Conservation (phyloP, 306 rosid genomes). For the Fragaria iinumae region DNA sequence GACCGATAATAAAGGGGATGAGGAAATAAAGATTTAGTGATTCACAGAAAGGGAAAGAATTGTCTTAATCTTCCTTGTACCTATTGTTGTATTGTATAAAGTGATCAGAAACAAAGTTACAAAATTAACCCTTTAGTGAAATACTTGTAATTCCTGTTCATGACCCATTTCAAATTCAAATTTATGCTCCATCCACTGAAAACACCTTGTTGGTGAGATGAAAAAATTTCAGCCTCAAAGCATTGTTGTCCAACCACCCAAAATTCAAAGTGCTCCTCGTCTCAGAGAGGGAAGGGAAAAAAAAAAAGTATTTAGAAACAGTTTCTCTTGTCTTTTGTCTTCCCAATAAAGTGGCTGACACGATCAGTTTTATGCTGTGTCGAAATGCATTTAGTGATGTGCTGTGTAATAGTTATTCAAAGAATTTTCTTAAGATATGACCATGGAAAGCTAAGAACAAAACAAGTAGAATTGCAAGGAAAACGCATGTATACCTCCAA, state of each 20-base stretch:
- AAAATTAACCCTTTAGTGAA: background rate
- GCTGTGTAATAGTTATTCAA: background rate
- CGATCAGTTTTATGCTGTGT: background rate
- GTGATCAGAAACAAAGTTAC: background rate
- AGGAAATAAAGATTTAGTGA: background rate
- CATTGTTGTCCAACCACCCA: background rate
- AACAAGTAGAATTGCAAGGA: slow-evolving; percentile 23
- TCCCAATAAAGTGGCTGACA: background rate
- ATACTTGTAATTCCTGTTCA: background rate
- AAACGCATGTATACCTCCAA: slow-evolving; percentile 63
- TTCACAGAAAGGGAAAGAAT: background rate
- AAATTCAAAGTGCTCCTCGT: background rate
- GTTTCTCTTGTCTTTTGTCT: background rate
- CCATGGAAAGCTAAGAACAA: slow-evolving; percentile 7
- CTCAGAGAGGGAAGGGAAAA: background rate
- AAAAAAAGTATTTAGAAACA: background rate
- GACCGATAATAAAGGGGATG: background rate
- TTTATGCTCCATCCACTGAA: slow-evolving; percentile 1
- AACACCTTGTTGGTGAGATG: background rate
- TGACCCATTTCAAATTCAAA: background rate
- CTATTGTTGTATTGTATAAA: background rate
- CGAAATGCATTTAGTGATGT: background rate
- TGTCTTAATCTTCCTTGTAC: background rate
- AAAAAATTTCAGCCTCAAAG: background rate
- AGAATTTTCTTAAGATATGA: background rate